Base-by-base conservation (phyloP, 495 filamentous ascomycete species). In the Usnea hakonensis region DNA sequence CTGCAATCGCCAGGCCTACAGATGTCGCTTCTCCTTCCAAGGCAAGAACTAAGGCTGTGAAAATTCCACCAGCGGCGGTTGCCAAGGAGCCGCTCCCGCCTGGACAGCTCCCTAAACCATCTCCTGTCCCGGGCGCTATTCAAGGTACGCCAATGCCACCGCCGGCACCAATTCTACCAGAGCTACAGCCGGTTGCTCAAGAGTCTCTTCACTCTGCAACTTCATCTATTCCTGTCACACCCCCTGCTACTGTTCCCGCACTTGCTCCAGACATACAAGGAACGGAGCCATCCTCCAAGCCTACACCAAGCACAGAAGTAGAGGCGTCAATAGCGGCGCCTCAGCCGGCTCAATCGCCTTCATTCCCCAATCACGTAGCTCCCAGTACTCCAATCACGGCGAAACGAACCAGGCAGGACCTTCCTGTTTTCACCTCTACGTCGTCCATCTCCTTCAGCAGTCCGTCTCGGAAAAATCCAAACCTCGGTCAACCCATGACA, bases 351-450 rank as follows among this genome's bases (percentile, higher is more conserved):
- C 61, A 16, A 28, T 41, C 56, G 16, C 55, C 46, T 43, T 36
- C 19, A 38, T 32, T n/a, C 1, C 61, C 48, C 23, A 40, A 56
- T 7, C 66, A 57, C 44, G 60, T 64, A 5, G 61, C 59, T 9
- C 69, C 68, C 13, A 70, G 65, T 40, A 69, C 65, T 5, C 63
- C 64, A 30, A 30, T 64, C 11, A 74, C 74, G 21, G 69, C 70
- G 9, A 59, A 73, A 36, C 69, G 73, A 17, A 74, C 73, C 19
- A 81, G 73, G 60, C 64, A 73, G 35, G 77, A 77, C 14, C 67
- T 85, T 11, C 82, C 82, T 13, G 71, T 80, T 11, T 80, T 84
- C 53, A 79, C 79, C 40, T 74, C 80, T 0, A 81, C 69, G 33
- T 76, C 76, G 5, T 72, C 75, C 1, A 85, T 84, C 46, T 77